These are phyloP conservation scores for Coemansia sp. DNA, from an alignment of 192 early-diverging fungal species.

Conservation along the genomic window DNA sequence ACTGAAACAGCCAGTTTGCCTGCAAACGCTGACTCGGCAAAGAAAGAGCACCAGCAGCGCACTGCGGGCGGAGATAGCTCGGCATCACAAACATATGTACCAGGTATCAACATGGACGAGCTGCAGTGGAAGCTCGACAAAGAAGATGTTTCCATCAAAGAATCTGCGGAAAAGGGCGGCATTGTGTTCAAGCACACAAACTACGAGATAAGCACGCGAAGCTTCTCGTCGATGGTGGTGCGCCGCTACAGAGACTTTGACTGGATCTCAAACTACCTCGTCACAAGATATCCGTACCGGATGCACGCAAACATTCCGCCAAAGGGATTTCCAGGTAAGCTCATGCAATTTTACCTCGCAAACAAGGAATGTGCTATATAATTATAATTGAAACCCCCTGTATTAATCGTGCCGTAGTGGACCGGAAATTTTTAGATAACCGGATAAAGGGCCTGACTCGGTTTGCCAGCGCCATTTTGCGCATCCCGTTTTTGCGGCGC, in stretches of 20 bases:
- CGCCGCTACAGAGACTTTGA: constrained; percentile 91
- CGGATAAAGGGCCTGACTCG: constrained; percentile 56
- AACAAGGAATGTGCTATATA: neutral
- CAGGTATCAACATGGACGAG: constrained; percentile 44
- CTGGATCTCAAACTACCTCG: constrained; percentile 79
- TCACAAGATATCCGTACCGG: constrained; percentile 78
- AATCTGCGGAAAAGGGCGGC: constrained; percentile 59
- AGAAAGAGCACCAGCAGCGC: constrained; percentile 27
- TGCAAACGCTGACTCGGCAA: constrained; percentile 10
- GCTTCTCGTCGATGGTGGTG: constrained; percentile 62
- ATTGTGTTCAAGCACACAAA: constrained; percentile 82
- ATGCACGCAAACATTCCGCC: constrained; percentile 83
- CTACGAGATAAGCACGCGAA: constrained; percentile 73
- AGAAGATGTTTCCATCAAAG: constrained; percentile 53
- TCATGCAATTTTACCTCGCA: neutral
- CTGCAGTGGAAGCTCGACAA: constrained; percentile 56
- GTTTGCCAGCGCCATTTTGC: constrained; percentile 50
- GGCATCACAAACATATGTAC: constrained; percentile 17
- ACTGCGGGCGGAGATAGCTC: neutral
- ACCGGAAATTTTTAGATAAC: constrained; percentile 59
- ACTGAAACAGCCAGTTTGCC: constrained; percentile 6
- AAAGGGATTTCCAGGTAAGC: constrained; percentile 79
- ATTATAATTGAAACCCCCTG: neutral
- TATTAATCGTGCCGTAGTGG: constrained; percentile 48
- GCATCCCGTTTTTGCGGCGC: constrained; percentile 51